Percentiles rank a stretch among this genome's conserved stretches.
phyloP scores from a whole-genome alignment of 345 rosid genomes.

The Cochlearia excelsa region DNA sequence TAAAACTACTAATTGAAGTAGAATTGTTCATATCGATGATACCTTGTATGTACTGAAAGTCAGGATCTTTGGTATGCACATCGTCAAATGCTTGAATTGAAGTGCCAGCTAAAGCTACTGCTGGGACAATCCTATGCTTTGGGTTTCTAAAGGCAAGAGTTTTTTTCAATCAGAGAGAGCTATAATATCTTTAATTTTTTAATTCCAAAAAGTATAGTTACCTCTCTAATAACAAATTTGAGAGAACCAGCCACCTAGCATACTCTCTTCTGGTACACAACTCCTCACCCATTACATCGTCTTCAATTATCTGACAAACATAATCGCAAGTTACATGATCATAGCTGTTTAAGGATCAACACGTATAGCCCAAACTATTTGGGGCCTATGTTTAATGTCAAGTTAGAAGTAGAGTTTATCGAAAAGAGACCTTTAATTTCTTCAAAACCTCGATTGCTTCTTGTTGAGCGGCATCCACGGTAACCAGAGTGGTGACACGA shows the following conservation, averaged over 20 bases:
- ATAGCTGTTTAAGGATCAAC: slow-evolving; percentile 40
- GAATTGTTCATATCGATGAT: background rate
- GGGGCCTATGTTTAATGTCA: background rate
- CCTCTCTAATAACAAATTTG: slow-evolving; percentile 70
- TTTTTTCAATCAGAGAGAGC: background rate
- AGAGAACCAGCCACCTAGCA: slow-evolving; percentile 74
- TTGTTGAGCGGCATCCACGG: slow-evolving; percentile 67
- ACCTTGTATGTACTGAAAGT: slow-evolving; percentile 72
- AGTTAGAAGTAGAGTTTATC: slow-evolving; percentile 6
- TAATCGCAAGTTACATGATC: slow-evolving; percentile 45
- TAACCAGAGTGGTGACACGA: slow-evolving; percentile 38
- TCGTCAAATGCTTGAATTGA: slow-evolving; percentile 68
- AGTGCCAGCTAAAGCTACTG: slow-evolving; percentile 58
- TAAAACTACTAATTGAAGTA: background rate
- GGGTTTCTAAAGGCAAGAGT: slow-evolving; percentile 49
- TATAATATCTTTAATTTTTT: background rate
- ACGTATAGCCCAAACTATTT: slow-evolving; percentile 1
- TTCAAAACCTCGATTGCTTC: slow-evolving; percentile 64
- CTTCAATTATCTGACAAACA: slow-evolving; percentile 73
- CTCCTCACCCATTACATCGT: slow-evolving; percentile 50
- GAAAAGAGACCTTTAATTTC: slow-evolving; percentile 62
- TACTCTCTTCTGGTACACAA: slow-evolving; percentile 86
- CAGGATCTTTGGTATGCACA: slow-evolving; percentile 54
- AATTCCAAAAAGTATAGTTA: slow-evolving; percentile 25
- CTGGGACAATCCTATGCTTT: slow-evolving; percentile 62